Percentiles rank a stretch among this genome's conserved stretches.
phyloP scores from a whole-genome alignment of 495 filamentous ascomycete species.

The Daldinia bambusicola region DNA sequence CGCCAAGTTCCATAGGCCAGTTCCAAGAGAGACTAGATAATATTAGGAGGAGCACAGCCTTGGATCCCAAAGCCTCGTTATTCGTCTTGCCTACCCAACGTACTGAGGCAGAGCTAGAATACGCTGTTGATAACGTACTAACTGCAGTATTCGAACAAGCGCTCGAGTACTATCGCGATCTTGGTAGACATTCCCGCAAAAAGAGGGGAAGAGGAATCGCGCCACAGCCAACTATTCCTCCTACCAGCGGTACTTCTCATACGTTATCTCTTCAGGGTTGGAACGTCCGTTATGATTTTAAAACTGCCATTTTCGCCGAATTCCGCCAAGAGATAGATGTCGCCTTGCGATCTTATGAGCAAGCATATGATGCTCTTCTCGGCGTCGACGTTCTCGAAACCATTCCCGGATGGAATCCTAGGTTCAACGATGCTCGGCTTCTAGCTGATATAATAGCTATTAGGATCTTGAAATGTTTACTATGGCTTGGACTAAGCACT shows the following conservation, averaged over 20 bases:
- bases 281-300: slow-evolving; percentile 93
- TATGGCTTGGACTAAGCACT: slow-evolving; percentile 79
- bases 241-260: slow-evolving; percentile 82
- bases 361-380: slow-evolving; percentile 83
- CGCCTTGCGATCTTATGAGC: slow-evolving; percentile 82
- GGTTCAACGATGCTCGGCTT: slow-evolving; percentile 86
- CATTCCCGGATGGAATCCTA: slow-evolving; percentile 84
- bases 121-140: slow-evolving; percentile 67
- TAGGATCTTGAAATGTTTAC: slow-evolving; percentile 78
- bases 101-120: slow-evolving; percentile 67
- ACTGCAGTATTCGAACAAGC: slow-evolving; percentile 72
- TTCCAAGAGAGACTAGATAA: slow-evolving; percentile 74
- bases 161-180: slow-evolving; percentile 88
- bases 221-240: slow-evolving; percentile 84
- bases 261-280: slow-evolving; percentile 85
- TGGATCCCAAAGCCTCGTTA: slow-evolving; percentile 79
- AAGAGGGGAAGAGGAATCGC: slow-evolving; percentile 79
- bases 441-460: slow-evolving; percentile 82
- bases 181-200: slow-evolving; percentile 86
- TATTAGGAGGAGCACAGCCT: slow-evolving; percentile 78
- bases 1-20: slow-evolving; percentile 65
- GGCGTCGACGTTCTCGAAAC: slow-evolving; percentile 83
- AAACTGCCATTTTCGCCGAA: slow-evolving; percentile 87
- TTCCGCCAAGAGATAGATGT: slow-evolving; percentile 90
- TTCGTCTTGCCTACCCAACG: slow-evolving; percentile 63